Conservation (phyloP, 1,139 yeast species). For the Kluyveromyces sp. region DNA sequence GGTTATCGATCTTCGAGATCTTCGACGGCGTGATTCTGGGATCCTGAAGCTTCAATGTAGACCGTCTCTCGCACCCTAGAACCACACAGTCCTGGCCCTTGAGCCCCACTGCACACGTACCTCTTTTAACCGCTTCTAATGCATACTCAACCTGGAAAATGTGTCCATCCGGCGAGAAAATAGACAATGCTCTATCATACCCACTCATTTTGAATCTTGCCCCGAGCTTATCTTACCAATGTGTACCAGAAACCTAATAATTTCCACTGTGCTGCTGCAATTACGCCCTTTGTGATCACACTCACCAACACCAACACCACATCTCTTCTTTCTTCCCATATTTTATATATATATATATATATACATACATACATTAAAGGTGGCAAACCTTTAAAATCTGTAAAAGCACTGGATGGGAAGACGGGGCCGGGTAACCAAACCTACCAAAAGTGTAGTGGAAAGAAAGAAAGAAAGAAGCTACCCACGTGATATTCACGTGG, state of each 20-base stretch:
- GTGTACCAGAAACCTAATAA: not conserved
- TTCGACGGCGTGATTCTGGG: slow-evolving; percentile 94
- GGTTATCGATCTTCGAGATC: slow-evolving; percentile 86
- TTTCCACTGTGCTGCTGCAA: no score
- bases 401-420: no score
- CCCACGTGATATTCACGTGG: not conserved
- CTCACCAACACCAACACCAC: not conserved
- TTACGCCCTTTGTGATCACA: no score
- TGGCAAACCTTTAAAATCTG: slow-evolving; percentile 1
- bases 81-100: slow-evolving; percentile 86
- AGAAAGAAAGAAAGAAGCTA: not conserved
- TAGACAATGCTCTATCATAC: slow-evolving; percentile 97
- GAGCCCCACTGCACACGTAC: slow-evolving; percentile 96
- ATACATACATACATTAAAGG: not conserved
- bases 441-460: no score
- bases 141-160: slow-evolving; percentile 99
- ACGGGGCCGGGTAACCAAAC: no score
- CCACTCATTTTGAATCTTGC: slow-evolving; percentile 63
- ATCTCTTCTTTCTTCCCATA: no score
- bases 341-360: no score
- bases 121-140: slow-evolving; percentile 94
- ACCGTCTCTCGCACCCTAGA: slow-evolving; percentile 93
- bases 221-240: not conserved
- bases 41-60: slow-evolving; percentile 90
- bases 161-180: slow-evolving; percentile 98